Evolutionary conservation across 108 stramenopile species (phyloP).

Genomic region (Asterionellopsis glacialis): DNA sequence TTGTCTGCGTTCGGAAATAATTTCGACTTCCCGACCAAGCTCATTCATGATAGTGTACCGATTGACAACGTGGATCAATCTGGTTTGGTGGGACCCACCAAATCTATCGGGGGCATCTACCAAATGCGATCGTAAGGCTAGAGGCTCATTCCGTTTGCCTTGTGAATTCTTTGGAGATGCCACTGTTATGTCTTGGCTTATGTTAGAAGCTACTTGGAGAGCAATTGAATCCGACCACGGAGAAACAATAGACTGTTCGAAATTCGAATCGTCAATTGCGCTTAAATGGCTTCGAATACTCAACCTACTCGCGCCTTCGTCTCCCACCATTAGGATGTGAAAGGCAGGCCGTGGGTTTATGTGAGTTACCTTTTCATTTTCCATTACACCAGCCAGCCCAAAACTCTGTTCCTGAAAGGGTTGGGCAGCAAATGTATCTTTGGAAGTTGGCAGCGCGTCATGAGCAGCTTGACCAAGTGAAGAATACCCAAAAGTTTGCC

Average conservation of each 20-base stretch:
- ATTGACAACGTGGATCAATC: conserved; percentile 50
- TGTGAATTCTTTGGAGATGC: conserved; percentile 14
- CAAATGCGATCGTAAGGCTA: conserved; percentile 38
- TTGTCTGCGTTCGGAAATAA: conserved; percentile 19
- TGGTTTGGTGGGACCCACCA: conserved; percentile 48
- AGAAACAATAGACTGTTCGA: conserved; percentile 10
- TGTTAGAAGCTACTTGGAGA: conserved; percentile 12
- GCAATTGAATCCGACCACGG: conserved; percentile 57
- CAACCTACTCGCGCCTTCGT: conserved; percentile 30
- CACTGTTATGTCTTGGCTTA: conserved; percentile 31
- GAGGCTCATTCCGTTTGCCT: conserved; percentile 14
- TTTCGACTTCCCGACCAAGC: conserved; percentile 57
- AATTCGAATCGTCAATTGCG: neutral
- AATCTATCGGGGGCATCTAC: conserved; percentile 38
- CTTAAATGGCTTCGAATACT: conserved; percentile 28
- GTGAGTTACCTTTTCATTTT: conserved; percentile 20
- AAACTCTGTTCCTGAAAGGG: conserved; percentile 8
- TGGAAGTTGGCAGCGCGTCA: no score
- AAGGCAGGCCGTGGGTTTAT: conserved; percentile 17
- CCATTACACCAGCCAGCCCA: conserved; percentile 41
- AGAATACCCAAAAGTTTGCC: conserved; percentile 13
- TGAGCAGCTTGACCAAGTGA: no score
- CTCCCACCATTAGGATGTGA: conserved; percentile 51
- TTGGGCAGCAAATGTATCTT: neutral
- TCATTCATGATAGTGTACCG: conserved; percentile 47